Evolutionary conservation across 176 grass and related monocot species (phyloP), one percentile per base, ranked within the genome.

Genomic region (Oryza coarctata): DNA sequence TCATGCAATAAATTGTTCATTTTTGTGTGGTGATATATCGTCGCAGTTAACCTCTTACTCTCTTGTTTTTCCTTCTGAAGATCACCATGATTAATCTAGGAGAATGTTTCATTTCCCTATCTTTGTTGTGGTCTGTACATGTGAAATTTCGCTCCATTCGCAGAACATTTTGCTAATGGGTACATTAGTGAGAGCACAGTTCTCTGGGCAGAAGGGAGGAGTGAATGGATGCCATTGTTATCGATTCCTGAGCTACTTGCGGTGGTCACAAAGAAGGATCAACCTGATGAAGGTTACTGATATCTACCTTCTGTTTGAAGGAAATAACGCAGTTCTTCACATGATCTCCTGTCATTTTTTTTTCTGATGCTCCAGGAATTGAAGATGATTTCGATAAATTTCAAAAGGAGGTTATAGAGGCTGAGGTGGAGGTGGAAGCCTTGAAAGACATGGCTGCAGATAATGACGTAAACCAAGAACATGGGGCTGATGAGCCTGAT

Each of bases 151-250:
- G 65, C 35, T 88, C 39, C 32, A n/a, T 75, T 71, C 6, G 15
- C 88, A 99, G 93, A 87, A 50, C 93, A 99, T 88, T 90, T 90
- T 40, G 35, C 77, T 31, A 94, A 90, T 32, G 93, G 91, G 28
- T 92, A 95, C 84, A 85, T 94, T 62, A 78, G 76, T 3, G 91
- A 92, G 47, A 90, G 35, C 65, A 91, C 93, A 34, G 74, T 99
- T 58, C 87, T 95, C 29, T 99, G 93, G 96, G 87, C 89, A 20
- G 91, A 99, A 87, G 93, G 96, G 57, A 86, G 91, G 83, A 85
- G 47, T 43, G 93, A 90, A 26, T 99, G 96, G 93, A 68, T 88
- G 85, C 65, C 91, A 49, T 78, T 93, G 11, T 94, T 80, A 13
- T 94, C 66, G 3, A 92, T 99, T 39, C 85, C 87, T 2, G 96